These are phyloP conservation scores for Nannochloropsis salina DNA, from an alignment of 108 stramenopile species.

Conservation along the genomic window DNA sequence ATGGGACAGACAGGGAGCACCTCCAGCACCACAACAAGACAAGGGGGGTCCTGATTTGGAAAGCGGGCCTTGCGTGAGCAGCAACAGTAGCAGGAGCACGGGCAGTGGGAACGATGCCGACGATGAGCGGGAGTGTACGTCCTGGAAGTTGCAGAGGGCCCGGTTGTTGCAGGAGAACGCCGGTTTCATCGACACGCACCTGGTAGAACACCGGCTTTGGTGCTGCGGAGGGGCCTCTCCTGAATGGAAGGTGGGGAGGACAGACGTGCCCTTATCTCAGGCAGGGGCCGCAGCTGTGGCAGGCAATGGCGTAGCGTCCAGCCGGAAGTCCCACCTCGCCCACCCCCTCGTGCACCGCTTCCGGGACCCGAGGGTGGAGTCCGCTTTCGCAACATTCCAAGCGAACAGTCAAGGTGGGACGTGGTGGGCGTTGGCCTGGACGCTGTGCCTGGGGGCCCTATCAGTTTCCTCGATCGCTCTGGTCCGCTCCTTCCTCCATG, in stretches of 20 bases:
- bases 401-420: not conserved
- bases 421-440: not conserved
- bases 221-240: not conserved
- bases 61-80: not conserved
- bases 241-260: not conserved
- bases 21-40: not conserved
- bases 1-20: not conserved
- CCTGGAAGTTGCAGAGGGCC: not conserved
- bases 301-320: too few species aligned
- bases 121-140: not conserved
- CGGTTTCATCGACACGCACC: not conserved
- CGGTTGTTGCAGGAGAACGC: not conserved
- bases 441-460: not conserved
- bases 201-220: not conserved
- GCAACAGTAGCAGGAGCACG: not conserved
- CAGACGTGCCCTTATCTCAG: not conserved
- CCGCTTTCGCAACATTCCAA: not conserved
- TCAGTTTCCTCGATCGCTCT: not conserved
- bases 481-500: not conserved
- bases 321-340: not conserved
- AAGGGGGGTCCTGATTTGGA: not conserved
- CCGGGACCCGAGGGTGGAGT: not conserved
- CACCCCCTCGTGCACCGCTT: not conserved
- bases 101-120: not conserved
- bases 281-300: too few species aligned